Evolutionary conservation across 129 eudicot genomes (phyloP), one percentile per base, ranked within the genome.

Genomic region (Lactuca saligna): DNA sequence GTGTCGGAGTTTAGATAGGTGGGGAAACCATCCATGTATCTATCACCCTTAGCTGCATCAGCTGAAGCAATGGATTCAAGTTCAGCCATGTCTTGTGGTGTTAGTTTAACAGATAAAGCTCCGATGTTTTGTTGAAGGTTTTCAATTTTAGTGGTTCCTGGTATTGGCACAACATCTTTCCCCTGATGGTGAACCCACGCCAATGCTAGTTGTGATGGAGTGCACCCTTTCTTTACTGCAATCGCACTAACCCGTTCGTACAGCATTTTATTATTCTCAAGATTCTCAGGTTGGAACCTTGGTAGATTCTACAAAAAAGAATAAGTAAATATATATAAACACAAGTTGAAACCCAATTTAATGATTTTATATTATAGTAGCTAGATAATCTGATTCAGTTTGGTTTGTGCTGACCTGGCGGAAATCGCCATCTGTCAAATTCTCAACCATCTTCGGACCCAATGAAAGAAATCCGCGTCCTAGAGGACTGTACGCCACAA

Each of bases 341-440:
- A 25, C 15, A 29, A 15, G 29, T 2, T 25, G 2, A 25, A 25
- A 1, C 29, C 1, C 29, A 25, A 1, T 25, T 25, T 25, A 25
- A 25, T 25, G 29, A 25, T 25, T 25, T 25, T 25, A 25, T 25
- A 25, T 25, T 25, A 25, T 25, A 25, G 1, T 17, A 6, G 13
- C 14, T 13, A 12, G 25, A 11, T 11, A 60, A 25, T 59, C 42
- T 32, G 25, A 33, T 17, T 13, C 6, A 25, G 1, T 25, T 25
- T 25, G 29, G 1, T 25, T 25, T 25, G 29, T 15, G 54, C 85
- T n/a, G 42, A 85, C 91, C 87, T 76, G 66, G 13, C 91, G 75
- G 48, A 54, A 54, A 41, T 85, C 91, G 6, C 20, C 72, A 5
- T 61, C 49, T 1, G 85, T 2, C 17, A 85, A 66, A 48, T 48